phyloP scores from a whole-genome alignment of 1,284 basidiomycete genomes.

The Caloboletus firmus region DNA sequence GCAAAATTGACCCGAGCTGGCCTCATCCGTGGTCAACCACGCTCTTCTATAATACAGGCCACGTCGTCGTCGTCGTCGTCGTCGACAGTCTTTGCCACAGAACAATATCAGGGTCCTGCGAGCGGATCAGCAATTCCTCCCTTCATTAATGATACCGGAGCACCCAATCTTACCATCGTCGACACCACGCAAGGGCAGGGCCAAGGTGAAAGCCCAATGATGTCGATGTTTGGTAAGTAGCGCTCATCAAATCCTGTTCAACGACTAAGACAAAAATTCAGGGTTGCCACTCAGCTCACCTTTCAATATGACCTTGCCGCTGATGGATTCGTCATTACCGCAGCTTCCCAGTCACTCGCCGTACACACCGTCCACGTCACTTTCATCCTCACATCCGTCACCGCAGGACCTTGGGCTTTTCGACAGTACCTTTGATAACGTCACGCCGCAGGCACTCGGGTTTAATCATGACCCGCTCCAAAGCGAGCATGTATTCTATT shows the following conservation, averaged over 20 bases:
- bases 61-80: constrained; percentile 25
- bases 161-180: constrained; percentile 25
- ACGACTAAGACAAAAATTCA: constrained; percentile 18
- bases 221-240: constrained; percentile 34
- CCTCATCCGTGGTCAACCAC: constrained; percentile 76
- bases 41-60: constrained; percentile 49
- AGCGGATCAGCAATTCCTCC: constrained; percentile 22
- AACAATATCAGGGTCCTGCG: constrained; percentile 31
- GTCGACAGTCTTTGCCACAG: constrained; percentile 34
- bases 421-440: constrained; percentile 29
- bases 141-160: constrained; percentile 21
- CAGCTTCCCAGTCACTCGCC: constrained; percentile 34
- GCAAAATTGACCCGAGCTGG: constrained; percentile 71
- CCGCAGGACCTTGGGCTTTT: constrained; percentile 32
- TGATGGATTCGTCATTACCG: constrained; percentile 30
- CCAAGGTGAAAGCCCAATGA: constrained; percentile 29
- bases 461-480: constrained; percentile 41
- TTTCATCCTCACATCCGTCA: constrained; percentile 35
- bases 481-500: constrained; percentile 60
- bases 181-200: constrained; percentile 19
- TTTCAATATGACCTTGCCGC: constrained; percentile 29
- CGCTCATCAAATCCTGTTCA: not conserved
- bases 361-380: constrained; percentile 34
- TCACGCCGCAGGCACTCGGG: constrained; percentile 21
- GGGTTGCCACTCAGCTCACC: constrained; percentile 35